Percentiles rank a stretch among this genome's conserved stretches.
Conservation (phyloP, 2,329 filamentous ascomycete species). For the Rutstroemia sp. region DNA sequence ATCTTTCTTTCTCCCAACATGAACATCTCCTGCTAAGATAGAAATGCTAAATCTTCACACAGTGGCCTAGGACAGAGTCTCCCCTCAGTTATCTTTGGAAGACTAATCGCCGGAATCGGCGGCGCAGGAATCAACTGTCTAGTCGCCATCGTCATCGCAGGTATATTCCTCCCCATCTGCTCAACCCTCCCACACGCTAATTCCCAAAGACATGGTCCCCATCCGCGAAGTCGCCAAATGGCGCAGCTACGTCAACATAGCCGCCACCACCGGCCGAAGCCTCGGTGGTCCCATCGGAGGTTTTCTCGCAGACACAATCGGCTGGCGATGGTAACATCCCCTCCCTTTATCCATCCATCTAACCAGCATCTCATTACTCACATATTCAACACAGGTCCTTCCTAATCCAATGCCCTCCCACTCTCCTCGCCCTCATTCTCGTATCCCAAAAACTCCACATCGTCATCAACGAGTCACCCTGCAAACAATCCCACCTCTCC, state of each 20-base stretch:
- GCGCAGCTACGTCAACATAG: conserved; percentile 57
- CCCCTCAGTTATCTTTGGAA: conserved; percentile 41
- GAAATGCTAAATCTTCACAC: neutral
- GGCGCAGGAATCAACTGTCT: conserved; percentile 43
- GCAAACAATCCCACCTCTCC: conserved; percentile 9
- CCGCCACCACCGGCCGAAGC: conserved; percentile 60
- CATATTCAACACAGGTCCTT: conserved; percentile 38
- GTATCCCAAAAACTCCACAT: conserved; percentile 18
- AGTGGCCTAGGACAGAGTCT: conserved; percentile 40
- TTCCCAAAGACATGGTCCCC: conserved; percentile 39
- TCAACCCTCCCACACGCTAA: neutral
- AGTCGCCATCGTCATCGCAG: conserved; percentile 44
- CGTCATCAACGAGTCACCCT: neutral
- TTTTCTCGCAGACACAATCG: conserved; percentile 62
- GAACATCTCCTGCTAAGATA: neutral
- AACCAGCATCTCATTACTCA: neutral
- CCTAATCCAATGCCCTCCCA: conserved; percentile 48
- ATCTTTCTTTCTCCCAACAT: neutral
- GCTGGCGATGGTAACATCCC: conserved; percentile 59
- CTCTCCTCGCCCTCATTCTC: conserved; percentile 41
- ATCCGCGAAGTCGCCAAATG: conserved; percentile 45
- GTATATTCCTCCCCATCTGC: conserved; percentile 21
- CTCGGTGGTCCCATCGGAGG: conserved; percentile 65
- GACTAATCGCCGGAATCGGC: conserved; percentile 44
- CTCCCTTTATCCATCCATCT: too few relatives aligned